Percentiles rank a stretch among this genome's conserved stretches.
Evolutionary conservation across 345 rosid species (phyloP).

Genomic region (Populus tremula): DNA sequence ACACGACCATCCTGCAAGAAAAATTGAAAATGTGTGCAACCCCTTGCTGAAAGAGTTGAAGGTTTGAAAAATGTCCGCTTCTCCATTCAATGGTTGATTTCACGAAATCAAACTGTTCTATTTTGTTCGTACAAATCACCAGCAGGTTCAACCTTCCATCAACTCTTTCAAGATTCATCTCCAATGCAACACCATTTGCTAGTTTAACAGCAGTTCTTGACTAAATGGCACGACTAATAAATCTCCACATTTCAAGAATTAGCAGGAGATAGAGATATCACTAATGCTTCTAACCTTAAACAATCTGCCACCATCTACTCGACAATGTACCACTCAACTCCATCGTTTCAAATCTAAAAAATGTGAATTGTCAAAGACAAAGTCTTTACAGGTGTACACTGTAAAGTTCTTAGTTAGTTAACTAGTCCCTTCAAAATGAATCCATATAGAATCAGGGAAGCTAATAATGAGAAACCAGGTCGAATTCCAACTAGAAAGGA

Average conservation of each 20-base stretch:
- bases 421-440: background rate
- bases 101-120: background rate
- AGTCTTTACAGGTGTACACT: background rate
- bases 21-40: background rate
- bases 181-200: background rate
- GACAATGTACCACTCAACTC: background rate
- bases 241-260: background rate
- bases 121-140: background rate
- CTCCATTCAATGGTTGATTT: background rate
- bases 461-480: background rate
- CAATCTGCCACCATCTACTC: background rate
- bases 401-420: background rate
- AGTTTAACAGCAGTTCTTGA: background rate
- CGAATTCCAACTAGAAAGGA: background rate
- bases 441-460: background rate
- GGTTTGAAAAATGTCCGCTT: background rate
- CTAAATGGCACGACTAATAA: background rate
- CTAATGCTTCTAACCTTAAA: background rate
- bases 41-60: background rate
- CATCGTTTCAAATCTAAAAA: background rate
- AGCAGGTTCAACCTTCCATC: background rate
- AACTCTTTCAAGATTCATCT: background rate
- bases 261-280: background rate
- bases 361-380: background rate
- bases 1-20: background rate